Evolutionary conservation across 2,329 filamentous ascomycete genomes (phyloP).

Genomic region (Decorospora gaudefroyi): DNA sequence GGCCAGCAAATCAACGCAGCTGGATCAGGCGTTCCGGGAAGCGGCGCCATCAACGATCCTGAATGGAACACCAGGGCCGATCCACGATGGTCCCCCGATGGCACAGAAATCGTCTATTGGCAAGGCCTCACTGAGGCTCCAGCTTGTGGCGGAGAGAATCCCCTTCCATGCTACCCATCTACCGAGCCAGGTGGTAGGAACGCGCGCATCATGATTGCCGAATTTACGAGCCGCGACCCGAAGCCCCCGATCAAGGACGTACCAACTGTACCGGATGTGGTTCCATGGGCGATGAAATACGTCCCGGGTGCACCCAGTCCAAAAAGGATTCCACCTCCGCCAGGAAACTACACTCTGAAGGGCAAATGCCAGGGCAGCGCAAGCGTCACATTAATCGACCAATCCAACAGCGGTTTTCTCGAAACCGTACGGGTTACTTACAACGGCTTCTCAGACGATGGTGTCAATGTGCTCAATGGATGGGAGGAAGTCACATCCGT

Average conservation of each 20-base stretch:
- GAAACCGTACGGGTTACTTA: constrained; percentile 46
- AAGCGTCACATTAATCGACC: constrained; percentile 18
- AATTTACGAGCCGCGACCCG: constrained; percentile 43
- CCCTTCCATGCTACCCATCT: constrained; percentile 50
- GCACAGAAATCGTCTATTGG: constrained; percentile 52
- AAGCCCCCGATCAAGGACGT: constrained; percentile 23
- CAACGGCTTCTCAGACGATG: constrained; percentile 47
- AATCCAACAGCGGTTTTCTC: constrained; percentile 6
- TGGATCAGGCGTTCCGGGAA: constrained; percentile 13
- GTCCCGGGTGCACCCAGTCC: constrained; percentile 19
- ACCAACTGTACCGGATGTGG: constrained; percentile 31
- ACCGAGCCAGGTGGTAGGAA: constrained; percentile 48
- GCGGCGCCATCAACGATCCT: constrained; percentile 48
- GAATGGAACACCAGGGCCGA: constrained; percentile 57
- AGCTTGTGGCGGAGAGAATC: constrained; percentile 52
- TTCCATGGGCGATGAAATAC: constrained; percentile 47
- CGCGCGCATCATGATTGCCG: constrained; percentile 52
- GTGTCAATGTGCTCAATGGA: constrained; percentile 41
- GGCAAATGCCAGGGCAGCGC: constrained; percentile 19
- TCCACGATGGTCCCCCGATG: constrained; percentile 51
- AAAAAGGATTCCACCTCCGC: neutral
- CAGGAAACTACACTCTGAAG: constrained; percentile 19
- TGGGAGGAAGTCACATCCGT: constrained; percentile 39
- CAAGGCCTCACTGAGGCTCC: constrained; percentile 49
- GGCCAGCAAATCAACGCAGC: constrained; percentile 51